Evolutionary conservation across 805 yeast species (phyloP), one percentile per base, ranked within the genome.

Genomic region (Lachancea mirantina): DNA sequence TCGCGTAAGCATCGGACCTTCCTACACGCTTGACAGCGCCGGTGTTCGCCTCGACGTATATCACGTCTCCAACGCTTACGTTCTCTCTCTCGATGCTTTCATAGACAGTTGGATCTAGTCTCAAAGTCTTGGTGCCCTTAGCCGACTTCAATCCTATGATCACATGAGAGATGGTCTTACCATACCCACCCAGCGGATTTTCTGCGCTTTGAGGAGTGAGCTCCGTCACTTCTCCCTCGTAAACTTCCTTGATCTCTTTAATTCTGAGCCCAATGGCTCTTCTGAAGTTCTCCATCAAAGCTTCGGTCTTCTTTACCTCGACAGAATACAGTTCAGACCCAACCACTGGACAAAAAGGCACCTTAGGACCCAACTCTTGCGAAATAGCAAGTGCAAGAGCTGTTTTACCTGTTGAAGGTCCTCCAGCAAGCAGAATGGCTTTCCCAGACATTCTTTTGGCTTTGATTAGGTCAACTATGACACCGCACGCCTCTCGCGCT

Each of bases 341-440:
- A 15, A 94, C 96, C 49, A 92, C 78, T 4, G 97, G 97, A 52
- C 96, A 88, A 57, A 92, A 92, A 28, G 98, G 98, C 34, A 92
- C 97, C 54, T 89, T 87, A 23, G 94, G 92, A 4, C 98, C 98
- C 48, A 92, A 68, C 57, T 85, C 96, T 57, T 92, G 97, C 3
- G 96, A 84, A 36, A 92, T 78, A 2, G 96, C 98, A 49, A 92
- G 69, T 0, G 97, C 97, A 50, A 92, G 70, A 1, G 98, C 98
- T 3, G 98, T 92, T 58, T 92, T 92, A 55, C 98, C 98, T 5
- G 97, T 89, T 0, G 97, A 96, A 7, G 98, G 97, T 5, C 95
- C 94, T 32, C 98, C 98, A 1, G 98, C 97, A 34, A 92, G 69
- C 39, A 92, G 62, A 32, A 92, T 77, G n/a, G 96, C 97, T 52